phyloP scores from a whole-genome alignment of 1,284 basidiomycete species.

The Porodaedalea pini region DNA sequence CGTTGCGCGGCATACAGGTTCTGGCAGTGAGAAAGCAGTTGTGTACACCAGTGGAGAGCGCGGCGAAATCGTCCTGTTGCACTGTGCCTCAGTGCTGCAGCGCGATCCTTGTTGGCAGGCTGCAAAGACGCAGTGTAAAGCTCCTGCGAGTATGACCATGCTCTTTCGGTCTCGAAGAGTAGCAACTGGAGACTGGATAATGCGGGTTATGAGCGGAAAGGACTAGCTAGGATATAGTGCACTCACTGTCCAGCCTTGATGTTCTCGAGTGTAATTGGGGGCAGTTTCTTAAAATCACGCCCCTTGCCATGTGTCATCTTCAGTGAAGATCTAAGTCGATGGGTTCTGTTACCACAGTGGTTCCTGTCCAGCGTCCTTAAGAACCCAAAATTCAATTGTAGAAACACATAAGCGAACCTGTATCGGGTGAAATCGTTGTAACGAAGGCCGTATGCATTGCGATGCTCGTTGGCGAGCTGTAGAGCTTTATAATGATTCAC shows the following conservation, averaged over 20 bases:
- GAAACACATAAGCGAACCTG: slow-evolving; percentile 54
- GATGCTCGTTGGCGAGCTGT: slow-evolving; percentile 82
- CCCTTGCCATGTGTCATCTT: slow-evolving; percentile 88
- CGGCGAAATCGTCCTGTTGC: slow-evolving; percentile 82
- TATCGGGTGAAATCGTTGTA: slow-evolving; percentile 87
- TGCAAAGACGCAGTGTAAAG: slow-evolving; percentile 56
- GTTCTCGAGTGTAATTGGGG: slow-evolving; percentile 58
- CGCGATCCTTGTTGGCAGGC: slow-evolving; percentile 47
- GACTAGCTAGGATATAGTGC: not conserved
- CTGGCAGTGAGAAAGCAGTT: slow-evolving; percentile 73
- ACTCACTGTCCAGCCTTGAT: slow-evolving; percentile 81
- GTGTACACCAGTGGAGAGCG: slow-evolving; percentile 78
- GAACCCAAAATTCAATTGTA: too few species aligned
- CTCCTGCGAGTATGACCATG: slow-evolving; percentile 89
- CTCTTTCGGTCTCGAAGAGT: slow-evolving; percentile 86
- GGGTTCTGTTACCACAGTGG: slow-evolving; percentile 87
- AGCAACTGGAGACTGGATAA: slow-evolving; percentile 69
- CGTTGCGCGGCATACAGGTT: slow-evolving; percentile 52
- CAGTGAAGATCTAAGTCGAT: slow-evolving; percentile 79
- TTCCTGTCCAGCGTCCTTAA: slow-evolving; percentile 47
- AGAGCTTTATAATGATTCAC: slow-evolving; percentile 50
- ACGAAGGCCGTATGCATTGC: slow-evolving; percentile 86
- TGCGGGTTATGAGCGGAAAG: not conserved
- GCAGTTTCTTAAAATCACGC: slow-evolving; percentile 82
- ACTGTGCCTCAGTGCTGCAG: slow-evolving; percentile 62